Evolutionary conservation across 495 filamentous ascomycete species (phyloP).

Genomic region (Rusavskia elegans): DNA sequence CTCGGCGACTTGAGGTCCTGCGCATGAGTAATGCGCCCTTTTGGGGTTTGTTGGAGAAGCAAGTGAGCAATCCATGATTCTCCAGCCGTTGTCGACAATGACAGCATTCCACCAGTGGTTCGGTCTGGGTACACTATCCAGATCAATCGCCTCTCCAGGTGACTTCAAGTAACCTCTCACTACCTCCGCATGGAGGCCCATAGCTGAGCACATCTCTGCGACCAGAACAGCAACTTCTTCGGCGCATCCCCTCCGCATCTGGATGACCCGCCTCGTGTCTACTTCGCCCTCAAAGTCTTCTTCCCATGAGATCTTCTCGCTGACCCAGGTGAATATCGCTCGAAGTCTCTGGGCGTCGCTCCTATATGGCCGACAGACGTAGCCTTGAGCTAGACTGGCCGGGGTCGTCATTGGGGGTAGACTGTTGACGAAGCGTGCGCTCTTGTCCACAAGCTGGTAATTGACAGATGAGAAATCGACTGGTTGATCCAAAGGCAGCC

Average conservation of each 20-base stretch:
- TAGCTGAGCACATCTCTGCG: constrained; percentile 81
- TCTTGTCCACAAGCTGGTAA: constrained; percentile 81
- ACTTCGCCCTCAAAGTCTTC: constrained; percentile 70
- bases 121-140: constrained; percentile 52
- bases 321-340: constrained; percentile 93
- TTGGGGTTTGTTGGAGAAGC: constrained; percentile 80
- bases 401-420: constrained; percentile 84
- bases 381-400: constrained; percentile 70
- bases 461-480: constrained; percentile 70
- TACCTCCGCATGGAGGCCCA: constrained; percentile 73
- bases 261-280: constrained; percentile 69
- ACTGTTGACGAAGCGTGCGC: constrained; percentile 75
- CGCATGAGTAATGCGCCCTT: constrained; percentile 58
- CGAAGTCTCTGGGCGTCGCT: constrained; percentile 87
- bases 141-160: constrained; percentile 70
- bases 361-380: constrained; percentile 86
- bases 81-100: constrained; percentile 85
- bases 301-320: constrained; percentile 94
- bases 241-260: constrained; percentile 69
- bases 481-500: constrained; percentile 64
- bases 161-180: constrained; percentile 79
- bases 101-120: constrained; percentile 99
- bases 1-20: constrained; percentile 53
- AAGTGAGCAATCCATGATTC: constrained; percentile 88
- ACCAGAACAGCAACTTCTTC: constrained; percentile 84